phyloP scores from a whole-genome alignment of 805 yeast genomes.

The Candida hungchunana region DNA sequence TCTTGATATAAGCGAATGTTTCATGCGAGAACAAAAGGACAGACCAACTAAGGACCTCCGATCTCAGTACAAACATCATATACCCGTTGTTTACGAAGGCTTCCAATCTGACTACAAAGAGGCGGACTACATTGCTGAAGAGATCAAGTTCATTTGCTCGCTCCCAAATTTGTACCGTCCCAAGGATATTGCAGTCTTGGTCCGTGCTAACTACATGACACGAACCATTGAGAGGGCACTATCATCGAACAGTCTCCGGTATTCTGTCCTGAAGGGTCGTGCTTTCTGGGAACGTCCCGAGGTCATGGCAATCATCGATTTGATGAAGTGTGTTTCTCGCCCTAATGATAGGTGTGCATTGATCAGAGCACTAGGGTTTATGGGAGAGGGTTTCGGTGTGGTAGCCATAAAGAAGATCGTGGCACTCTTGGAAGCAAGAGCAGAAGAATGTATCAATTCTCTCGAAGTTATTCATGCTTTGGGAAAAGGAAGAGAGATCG shows the following conservation, averaged over 20 bases:
- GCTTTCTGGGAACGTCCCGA: conserved; percentile 81
- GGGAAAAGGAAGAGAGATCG: conserved; percentile 3
- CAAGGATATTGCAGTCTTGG: conserved; percentile 69
- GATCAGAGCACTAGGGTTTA: conserved; percentile 47
- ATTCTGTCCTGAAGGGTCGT: conserved; percentile 63
- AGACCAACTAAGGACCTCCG: conserved; percentile 40
- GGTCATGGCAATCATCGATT: conserved; percentile 56
- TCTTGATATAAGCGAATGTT: conserved; percentile 54
- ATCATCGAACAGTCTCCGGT: conserved; percentile 52
- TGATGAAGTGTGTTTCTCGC: conserved; percentile 57
- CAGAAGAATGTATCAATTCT: conserved; percentile 4
- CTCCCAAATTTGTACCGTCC: conserved; percentile 43
- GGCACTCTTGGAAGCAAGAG: conserved; percentile 8
- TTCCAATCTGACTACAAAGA: conserved; percentile 46
- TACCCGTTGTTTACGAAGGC: conserved; percentile 43
- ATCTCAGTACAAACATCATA: conserved; percentile 41
- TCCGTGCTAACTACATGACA: conserved; percentile 60
- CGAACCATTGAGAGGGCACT: conserved; percentile 62
- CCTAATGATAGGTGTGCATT: conserved; percentile 58
- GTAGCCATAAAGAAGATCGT: conserved; percentile 9
- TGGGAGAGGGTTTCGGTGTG: conserved; percentile 56
- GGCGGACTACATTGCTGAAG: conserved; percentile 53
- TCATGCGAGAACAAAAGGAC: conserved; percentile 58
- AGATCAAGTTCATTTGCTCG: conserved; percentile 44
- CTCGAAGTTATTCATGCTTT: conserved; percentile 10